Evolutionary conservation across 2,329 filamentous ascomycete species (phyloP).

Genomic region (Reticulascus tulasneorum): DNA sequence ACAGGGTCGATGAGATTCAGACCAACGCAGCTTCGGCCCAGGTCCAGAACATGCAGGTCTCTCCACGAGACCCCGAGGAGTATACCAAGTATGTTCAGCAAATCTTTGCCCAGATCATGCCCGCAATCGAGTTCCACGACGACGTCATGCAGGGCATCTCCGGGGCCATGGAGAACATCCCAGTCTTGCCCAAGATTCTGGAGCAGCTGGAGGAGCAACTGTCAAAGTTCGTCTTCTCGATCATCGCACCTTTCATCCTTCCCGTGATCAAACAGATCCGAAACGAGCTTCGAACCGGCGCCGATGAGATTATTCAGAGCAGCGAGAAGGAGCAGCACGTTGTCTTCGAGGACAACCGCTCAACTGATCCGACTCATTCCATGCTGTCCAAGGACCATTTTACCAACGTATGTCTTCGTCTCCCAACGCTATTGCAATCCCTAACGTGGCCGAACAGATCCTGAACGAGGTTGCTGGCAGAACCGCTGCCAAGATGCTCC

Average conservation of each 20-base stretch:
- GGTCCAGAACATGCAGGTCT: constrained; percentile 69
- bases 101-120: constrained; percentile 76
- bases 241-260: constrained; percentile 82
- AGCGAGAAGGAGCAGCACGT: constrained; percentile 80
- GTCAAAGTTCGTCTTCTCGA: constrained; percentile 85
- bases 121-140: constrained; percentile 87
- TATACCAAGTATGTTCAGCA: constrained; percentile 74
- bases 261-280: constrained; percentile 86
- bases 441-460: constrained; percentile 36
- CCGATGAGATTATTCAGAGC: constrained; percentile 80
- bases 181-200: constrained; percentile 76
- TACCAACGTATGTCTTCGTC: constrained; percentile 57
- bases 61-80: constrained; percentile 76
- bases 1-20: constrained; percentile 76
- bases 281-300: constrained; percentile 79
- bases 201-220: constrained; percentile 86
- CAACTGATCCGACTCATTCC: constrained; percentile 82
- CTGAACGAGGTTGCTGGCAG: constrained; percentile 86
- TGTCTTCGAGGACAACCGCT: constrained; percentile 77
- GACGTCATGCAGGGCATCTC: constrained; percentile 77
- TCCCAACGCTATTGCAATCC: neutral
- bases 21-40: constrained; percentile 69
- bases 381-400: constrained; percentile 98
- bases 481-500: constrained; percentile 72
- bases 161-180: constrained; percentile 77